Evolutionary conservation across 2,329 filamentous ascomycete genomes (phyloP), one percentile per base, ranked within the genome.

Genomic region (Ophiostoma tasmaniense): DNA sequence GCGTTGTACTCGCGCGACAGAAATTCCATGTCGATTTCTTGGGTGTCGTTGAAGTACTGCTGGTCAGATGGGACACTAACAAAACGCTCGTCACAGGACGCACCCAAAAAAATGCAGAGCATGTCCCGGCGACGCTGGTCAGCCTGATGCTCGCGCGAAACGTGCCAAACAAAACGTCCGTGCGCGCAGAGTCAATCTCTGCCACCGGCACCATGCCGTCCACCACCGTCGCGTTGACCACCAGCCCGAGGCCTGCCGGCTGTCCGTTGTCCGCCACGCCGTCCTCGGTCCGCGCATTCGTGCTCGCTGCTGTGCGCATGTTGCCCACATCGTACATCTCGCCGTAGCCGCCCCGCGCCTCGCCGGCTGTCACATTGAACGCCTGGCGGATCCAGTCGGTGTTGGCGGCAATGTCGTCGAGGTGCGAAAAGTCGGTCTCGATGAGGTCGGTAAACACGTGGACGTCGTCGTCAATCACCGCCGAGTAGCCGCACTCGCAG

Each of bases 1-100:
- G 75, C 72, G 70, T 85, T 81, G 75, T 89, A 90, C 71, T 92
- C 82, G 28, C 81, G 81, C 1, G 90, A 91, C 2, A 93, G 82
- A 75, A 93, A 91, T 73, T 94, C 91, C 78, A 93, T 87, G 76
- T 93, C 90, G 73, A 93, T 92, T 74, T 93, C 90, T 75, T 91
- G 88, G 0, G 89, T 90, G 77, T 93, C 87, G 76, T 92, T 91
- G 78, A 86, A 87, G 77, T 91, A 93, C 89, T 91, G 71, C 22
- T 6, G 22, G 11, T 50, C n/a, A n/a, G n/a, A n/a, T n/a, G n/a
- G n/a, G n/a, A n/a, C n/a, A n/a, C n/a, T n/a, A n/a, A n/a, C n/a
- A n/a, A n/a, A n/a, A n/a, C n/a, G n/a, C n/a, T n/a, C n/a, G n/a
- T n/a, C n/a, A n/a, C n/a, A n/a, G n/a, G n/a, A n/a, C 68, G 7